Evolutionary conservation across 2,329 filamentous ascomycete genomes (phyloP).

Genomic region (Fusarium concolor): DNA sequence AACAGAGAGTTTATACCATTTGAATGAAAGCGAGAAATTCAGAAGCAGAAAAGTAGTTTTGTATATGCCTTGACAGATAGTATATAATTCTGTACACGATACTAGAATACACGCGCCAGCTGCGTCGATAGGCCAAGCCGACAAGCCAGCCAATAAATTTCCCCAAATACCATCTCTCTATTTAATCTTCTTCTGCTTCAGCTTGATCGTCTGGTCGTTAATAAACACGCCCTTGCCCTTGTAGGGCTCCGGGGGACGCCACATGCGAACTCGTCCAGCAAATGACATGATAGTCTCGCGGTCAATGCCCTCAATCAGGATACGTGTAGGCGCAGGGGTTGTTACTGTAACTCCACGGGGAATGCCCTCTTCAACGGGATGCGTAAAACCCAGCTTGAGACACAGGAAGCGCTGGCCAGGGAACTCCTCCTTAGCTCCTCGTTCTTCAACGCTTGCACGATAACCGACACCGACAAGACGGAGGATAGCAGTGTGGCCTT

Average conservation of each 20-base stretch:
- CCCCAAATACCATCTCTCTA: conserved; percentile 56
- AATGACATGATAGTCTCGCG: conserved; percentile 91
- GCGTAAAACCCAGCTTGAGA: conserved; percentile 95
- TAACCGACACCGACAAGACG: conserved; percentile 96
- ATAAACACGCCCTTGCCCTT: conserved; percentile 99
- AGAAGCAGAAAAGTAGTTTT: conserved; percentile 41
- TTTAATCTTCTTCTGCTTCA: conserved; percentile 98
- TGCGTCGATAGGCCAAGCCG: conserved; percentile 36
- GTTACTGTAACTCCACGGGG: conserved; percentile 86
- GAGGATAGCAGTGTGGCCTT: conserved; percentile 94
- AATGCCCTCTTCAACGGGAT: conserved; percentile 90
- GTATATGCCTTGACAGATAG: conserved; percentile 49
- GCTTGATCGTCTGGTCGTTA: conserved; percentile 95
- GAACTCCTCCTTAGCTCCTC: conserved; percentile 78
- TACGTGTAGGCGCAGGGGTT: conserved; percentile 89
- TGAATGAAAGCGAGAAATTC: conserved; percentile 19
- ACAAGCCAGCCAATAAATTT: conserved; percentile 11
- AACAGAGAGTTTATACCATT: conserved; percentile 2
- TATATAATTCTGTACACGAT: conserved; percentile 48
- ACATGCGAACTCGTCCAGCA: conserved; percentile 86
- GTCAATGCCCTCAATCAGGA: conserved; percentile 88
- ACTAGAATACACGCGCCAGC: conserved; percentile 48
- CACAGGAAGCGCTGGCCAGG: conserved; percentile 89
- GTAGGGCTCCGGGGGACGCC: conserved; percentile 95
- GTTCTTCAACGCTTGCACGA: conserved; percentile 85